Conservation (phyloP, 2,329 filamentous ascomycete genomes). For the Zymoseptoria passerinii region DNA sequence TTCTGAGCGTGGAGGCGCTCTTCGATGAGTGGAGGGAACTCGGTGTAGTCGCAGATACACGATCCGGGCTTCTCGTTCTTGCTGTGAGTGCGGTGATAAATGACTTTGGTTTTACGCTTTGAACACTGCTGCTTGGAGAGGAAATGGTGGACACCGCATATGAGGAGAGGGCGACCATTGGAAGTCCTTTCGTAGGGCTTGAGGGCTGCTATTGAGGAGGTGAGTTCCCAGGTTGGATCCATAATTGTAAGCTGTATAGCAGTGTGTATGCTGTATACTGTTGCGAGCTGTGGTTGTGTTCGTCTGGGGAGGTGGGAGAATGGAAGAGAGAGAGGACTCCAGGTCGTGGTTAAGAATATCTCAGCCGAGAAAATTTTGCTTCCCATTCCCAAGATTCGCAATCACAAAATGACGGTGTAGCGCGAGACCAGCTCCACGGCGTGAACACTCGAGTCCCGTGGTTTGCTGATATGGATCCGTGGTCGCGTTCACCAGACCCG, state of each 20-base stretch:
- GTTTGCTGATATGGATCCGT: not conserved
- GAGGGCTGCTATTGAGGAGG: not conserved
- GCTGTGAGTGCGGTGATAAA: not conserved
- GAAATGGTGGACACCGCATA: not conserved
- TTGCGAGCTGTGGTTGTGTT: not conserved
- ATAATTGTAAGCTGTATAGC: not conserved
- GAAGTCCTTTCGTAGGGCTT: not conserved
- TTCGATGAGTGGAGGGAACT: not conserved
- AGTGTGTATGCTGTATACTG: not conserved
- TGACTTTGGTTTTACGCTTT: not conserved
- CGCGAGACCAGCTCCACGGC: not conserved
- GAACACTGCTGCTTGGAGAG: not conserved
- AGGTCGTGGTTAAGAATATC: not conserved
- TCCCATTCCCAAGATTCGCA: not conserved
- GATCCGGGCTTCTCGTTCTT: conserved; percentile 1
- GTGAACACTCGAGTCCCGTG: not conserved
- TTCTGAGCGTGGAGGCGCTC: not conserved
- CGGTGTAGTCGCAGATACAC: conserved; percentile 2
- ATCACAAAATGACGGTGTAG: not conserved
- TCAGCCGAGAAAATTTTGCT: not conserved
- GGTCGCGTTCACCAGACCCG: not conserved
- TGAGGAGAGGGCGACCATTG: not conserved
- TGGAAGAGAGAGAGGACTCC: not conserved
- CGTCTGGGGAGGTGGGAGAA: not conserved
- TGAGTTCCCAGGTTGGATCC: not conserved